Conservation (phyloP, 495 filamentous ascomycete genomes). For the Penicillium lividum region DNA sequence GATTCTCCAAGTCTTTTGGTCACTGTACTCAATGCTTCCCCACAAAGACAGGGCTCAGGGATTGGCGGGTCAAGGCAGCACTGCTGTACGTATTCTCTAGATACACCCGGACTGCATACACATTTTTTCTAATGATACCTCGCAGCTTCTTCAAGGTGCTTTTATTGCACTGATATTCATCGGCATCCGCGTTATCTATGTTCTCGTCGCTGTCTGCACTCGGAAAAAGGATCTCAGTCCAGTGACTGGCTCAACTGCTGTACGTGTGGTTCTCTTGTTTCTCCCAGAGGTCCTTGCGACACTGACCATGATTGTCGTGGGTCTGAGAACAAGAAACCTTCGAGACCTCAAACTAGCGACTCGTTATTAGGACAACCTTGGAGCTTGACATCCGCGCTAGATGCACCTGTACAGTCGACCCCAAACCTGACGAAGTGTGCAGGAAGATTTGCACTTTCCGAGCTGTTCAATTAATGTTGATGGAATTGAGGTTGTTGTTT, state of each 20-base stretch:
- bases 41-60: not conserved
- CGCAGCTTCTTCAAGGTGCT: not conserved
- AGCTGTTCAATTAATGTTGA: too few relatives aligned
- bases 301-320: not conserved
- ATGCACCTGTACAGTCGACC: too few relatives aligned
- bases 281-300: slow-evolving; percentile 9
- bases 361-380: too few relatives aligned
- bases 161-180: not conserved
- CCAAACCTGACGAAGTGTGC: too few relatives aligned
- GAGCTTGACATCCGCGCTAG: too few relatives aligned
- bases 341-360: not conserved
- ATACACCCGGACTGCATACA: not conserved
- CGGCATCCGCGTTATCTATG: not conserved
- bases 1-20: not conserved
- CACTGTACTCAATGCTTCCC: not conserved
- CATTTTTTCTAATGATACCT: not conserved
- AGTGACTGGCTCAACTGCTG: slow-evolving; percentile 7
- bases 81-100: not conserved
- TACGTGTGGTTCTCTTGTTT: slow-evolving; percentile 11
- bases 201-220: not conserved
- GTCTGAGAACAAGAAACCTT: not conserved
- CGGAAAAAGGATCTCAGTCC: slow-evolving; percentile 7
- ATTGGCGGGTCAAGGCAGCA: not conserved
- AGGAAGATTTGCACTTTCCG: too few relatives aligned
- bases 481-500: too few relatives aligned